Percentiles rank a stretch among this genome's conserved stretches.
These are phyloP conservation scores for Solanum chacoense DNA, from an alignment of 305 asterid species.

Conservation along the genomic window DNA sequence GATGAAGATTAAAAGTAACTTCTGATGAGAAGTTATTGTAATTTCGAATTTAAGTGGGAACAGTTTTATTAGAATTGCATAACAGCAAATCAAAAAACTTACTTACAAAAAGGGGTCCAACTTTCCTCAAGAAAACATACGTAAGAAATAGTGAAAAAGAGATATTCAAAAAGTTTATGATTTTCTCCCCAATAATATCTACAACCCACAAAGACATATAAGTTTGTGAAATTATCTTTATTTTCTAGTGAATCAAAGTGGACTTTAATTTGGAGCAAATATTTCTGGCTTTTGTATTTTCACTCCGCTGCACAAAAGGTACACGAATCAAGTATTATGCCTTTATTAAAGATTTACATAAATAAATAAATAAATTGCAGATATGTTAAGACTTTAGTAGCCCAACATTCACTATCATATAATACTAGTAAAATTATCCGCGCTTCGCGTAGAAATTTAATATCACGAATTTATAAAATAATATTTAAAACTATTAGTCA, in stretches of 20 bases:
- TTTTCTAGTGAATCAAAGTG: not conserved
- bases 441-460: too few relatives aligned
- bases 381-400: too few relatives aligned
- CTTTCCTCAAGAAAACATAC: not conserved
- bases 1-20: not conserved
- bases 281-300: too few relatives aligned
- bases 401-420: too few relatives aligned
- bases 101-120: not conserved
- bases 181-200: not conserved
- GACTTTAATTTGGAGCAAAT: not conserved
- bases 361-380: too few relatives aligned
- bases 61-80: not conserved
- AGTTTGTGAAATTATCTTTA: not conserved
- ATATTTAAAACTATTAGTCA: too few relatives aligned
- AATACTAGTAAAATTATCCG: too few relatives aligned
- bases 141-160: not conserved
- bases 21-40: not conserved
- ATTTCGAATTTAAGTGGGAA: not conserved
- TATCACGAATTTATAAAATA: too few relatives aligned
- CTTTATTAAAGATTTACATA: too few relatives aligned
- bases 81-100: not conserved
- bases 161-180: not conserved
- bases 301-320: too few relatives aligned
- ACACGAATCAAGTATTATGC: too few relatives aligned
- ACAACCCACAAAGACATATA: not conserved